Base-by-base conservation (phyloP, 1,284 basidiomycete species). In the Irpex rosettiformis region DNA sequence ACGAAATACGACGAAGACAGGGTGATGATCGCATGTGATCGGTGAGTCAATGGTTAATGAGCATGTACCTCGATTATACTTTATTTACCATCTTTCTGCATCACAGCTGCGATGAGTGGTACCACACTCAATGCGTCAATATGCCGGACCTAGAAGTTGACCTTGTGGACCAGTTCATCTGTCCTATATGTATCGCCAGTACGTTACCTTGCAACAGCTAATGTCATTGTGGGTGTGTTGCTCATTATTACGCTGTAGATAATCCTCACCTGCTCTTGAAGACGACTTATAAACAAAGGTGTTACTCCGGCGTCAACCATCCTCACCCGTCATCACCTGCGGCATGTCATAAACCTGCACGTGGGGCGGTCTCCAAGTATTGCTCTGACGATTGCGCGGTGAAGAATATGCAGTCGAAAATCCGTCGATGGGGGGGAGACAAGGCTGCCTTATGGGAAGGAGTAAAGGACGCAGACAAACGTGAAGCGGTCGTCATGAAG, bases 11-110 rank as follows among this genome's bases (percentile, higher is more conserved):
- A 94, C 63, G 89, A 92, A 68, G 89, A 91, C 68, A 77, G 81
- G 60, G 81, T 87, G 58, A 94, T 94, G 92, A 93, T 94, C 70
- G 91, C 90, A n/a, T 94, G 92, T 69, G 92, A 94, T 75, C 80
- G 85, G 91, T 91, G 64, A 58, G 76, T 67, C 4, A 13, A 16
- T 24, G 6, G 49, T 13, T 0, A 11, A 51, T 11, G 49, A 27
- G 25, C 16, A 5, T 48, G 5, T 18, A 25, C 1, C 7, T 25
- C 18, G 21, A 4, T 29, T 29, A 37, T 18, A 37, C 33, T 24
- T 8, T 54, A 30, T 48, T 49, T 52, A 33, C 52, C 7, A 42
- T 59, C n/a, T n/a, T 22, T 45, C 47, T 24, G 40, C n/a, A 37
- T 6, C 51, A 29, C 64, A 93, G 91, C 28, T 94, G 92, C 70